Conservation (phyloP, 2,329 filamentous ascomycete species). For the Phoma sp. region DNA sequence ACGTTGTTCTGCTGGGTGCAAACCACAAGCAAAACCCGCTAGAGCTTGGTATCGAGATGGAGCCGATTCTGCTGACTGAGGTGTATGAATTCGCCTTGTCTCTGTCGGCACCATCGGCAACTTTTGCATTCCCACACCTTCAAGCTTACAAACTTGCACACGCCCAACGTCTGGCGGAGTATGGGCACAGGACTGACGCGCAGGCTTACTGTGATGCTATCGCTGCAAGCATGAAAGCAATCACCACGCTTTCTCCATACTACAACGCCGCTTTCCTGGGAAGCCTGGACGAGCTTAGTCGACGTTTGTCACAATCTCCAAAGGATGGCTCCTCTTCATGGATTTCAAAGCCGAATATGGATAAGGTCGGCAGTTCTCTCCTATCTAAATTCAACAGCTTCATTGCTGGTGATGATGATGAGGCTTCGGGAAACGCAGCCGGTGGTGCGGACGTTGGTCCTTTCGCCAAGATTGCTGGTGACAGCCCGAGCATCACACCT, state of each 20-base stretch:
- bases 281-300: constrained; percentile 81
- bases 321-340: constrained; percentile 82
- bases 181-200: constrained; percentile 81
- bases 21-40: constrained; percentile 76
- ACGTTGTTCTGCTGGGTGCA: constrained; percentile 83
- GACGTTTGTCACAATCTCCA: constrained; percentile 82
- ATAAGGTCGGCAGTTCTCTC: constrained; percentile 89
- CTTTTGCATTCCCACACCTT: constrained; percentile 75
- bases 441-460: constrained; percentile 68
- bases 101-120: constrained; percentile 62
- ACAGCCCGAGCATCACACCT: constrained; percentile 55
- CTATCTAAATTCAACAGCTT: constrained; percentile 97
- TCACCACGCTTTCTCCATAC: constrained; percentile 84
- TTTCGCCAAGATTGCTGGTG: constrained; percentile 81
- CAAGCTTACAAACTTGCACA: constrained; percentile 91
- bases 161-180: constrained; percentile 81
- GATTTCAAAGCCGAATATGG: constrained; percentile 95
- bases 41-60: constrained; percentile 78
- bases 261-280: constrained; percentile 77
- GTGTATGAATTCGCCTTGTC: constrained; percentile 90
- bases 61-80: constrained; percentile 92
- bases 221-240: constrained; percentile 73
- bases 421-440: constrained; percentile 64
- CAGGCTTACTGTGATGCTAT: constrained; percentile 92
- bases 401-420: constrained; percentile 86